Conservation (phyloP, 2,329 filamentous ascomycete genomes). For the Atkinsonella texensis region DNA sequence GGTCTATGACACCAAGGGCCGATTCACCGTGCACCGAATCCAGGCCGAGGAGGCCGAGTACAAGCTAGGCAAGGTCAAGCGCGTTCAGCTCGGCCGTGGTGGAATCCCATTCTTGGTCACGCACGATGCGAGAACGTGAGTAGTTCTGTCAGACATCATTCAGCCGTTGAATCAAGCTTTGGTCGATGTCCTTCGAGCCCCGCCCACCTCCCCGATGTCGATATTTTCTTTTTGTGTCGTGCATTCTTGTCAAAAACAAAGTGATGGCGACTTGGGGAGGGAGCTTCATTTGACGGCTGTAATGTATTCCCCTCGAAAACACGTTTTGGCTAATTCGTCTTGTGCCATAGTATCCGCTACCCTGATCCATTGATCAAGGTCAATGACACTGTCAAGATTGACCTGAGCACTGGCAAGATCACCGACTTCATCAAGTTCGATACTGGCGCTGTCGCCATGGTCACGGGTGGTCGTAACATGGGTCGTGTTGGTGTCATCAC, state of each 20-base stretch:
- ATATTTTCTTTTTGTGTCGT: slow-evolving; percentile 1
- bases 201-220: slow-evolving; percentile 11
- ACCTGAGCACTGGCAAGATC: slow-evolving; percentile 95
- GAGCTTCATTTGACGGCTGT: slow-evolving; percentile 35
- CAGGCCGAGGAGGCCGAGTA: slow-evolving; percentile 97
- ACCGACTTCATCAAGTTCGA: slow-evolving; percentile 97
- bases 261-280: background rate
- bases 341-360: slow-evolving; percentile 77
- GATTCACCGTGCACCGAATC: slow-evolving; percentile 99
- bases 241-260: background rate
- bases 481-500: slow-evolving; percentile 99
- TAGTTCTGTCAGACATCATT: slow-evolving; percentile 86
- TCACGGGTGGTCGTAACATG: slow-evolving; percentile 99
- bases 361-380: slow-evolving; percentile 97
- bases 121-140: slow-evolving; percentile 99
- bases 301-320: slow-evolving; percentile 34
- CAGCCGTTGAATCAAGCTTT: slow-evolving; percentile 99
- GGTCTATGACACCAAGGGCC: slow-evolving; percentile 99
- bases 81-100: slow-evolving; percentile 97
- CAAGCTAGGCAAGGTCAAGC: slow-evolving; percentile 99
- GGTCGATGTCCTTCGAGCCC: slow-evolving; percentile 41
- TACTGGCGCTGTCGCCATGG: slow-evolving; percentile 96
- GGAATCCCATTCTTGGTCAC: slow-evolving; percentile 99
- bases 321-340: slow-evolving; percentile 22
- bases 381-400: slow-evolving; percentile 99